Evolutionary conservation across 768 basidiomycete genomes (phyloP).

Genomic region (Chiua virens): DNA sequence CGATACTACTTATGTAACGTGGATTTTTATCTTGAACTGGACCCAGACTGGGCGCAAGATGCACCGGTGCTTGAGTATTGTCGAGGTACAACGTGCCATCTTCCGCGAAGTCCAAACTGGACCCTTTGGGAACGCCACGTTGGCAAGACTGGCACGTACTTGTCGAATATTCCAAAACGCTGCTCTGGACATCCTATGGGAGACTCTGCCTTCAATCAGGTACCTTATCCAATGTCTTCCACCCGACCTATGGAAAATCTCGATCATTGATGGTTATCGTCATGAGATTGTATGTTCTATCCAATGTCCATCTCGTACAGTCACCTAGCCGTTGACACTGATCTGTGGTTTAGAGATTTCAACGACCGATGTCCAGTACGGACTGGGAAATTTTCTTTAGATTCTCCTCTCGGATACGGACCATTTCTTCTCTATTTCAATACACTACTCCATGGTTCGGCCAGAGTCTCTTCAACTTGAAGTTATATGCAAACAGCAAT

Average conservation of each 20-base stretch:
- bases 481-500: too few relatives aligned
- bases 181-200: conserved; percentile 29
- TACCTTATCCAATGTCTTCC: conserved; percentile 26
- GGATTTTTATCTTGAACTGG: too few relatives aligned
- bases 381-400: conserved; percentile 30
- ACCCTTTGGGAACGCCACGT: neutral
- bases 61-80: conserved; percentile 26
- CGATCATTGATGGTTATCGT: neutral
- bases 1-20: too few relatives aligned
- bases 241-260: conserved; percentile 26
- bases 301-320: neutral
- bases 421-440: conserved; percentile 6
- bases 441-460: neutral
- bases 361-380: conserved; percentile 23
- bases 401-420: conserved; percentile 25
- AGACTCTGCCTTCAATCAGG: conserved; percentile 17
- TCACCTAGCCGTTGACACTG: neutral
- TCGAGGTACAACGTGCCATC: conserved; percentile 25
- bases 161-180: conserved; percentile 20
- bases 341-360: conserved; percentile 15
- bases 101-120: conserved; percentile 16
- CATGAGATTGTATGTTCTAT: conserved; percentile 13
- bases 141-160: conserved; percentile 27
- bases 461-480: conserved; percentile 1
- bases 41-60: conserved; percentile 3